phyloP scores from a whole-genome alignment of 2,329 filamentous ascomycete genomes.

The Fusarium sp. region DNA sequence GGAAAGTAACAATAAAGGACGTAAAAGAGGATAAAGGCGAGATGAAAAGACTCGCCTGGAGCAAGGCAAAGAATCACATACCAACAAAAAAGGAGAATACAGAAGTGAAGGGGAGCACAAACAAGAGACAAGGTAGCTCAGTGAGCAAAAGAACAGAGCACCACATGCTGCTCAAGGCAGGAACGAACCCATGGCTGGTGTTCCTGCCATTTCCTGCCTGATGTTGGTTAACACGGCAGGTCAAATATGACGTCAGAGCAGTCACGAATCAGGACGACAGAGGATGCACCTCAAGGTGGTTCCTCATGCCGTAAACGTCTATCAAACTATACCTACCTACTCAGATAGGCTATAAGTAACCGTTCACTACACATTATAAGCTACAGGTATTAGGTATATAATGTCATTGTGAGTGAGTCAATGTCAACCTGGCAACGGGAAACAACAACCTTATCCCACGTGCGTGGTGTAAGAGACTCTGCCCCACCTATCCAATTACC shows the following conservation, averaged over 20 bases:
- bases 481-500: neutral
- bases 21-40: neutral
- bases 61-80: neutral
- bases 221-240: neutral
- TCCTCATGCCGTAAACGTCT: neutral
- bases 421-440: neutral
- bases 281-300: neutral
- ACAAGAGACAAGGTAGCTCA: neutral
- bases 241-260: conserved; percentile 16
- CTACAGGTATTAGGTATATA: neutral
- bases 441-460: neutral
- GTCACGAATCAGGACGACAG: neutral
- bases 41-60: neutral
- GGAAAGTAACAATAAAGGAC: neutral
- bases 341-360: neutral
- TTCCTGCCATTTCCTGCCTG: conserved; percentile 1
- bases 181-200: conserved; percentile 1
- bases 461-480: neutral
- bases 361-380: neutral
- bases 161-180: neutral
- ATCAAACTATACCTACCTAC: neutral
- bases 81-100: neutral
- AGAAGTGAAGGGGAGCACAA: neutral
- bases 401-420: neutral
- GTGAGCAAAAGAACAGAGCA: neutral